Base-by-base conservation (phyloP, 2,329 filamentous ascomycete genomes). In the Botrytis tulipae region DNA sequence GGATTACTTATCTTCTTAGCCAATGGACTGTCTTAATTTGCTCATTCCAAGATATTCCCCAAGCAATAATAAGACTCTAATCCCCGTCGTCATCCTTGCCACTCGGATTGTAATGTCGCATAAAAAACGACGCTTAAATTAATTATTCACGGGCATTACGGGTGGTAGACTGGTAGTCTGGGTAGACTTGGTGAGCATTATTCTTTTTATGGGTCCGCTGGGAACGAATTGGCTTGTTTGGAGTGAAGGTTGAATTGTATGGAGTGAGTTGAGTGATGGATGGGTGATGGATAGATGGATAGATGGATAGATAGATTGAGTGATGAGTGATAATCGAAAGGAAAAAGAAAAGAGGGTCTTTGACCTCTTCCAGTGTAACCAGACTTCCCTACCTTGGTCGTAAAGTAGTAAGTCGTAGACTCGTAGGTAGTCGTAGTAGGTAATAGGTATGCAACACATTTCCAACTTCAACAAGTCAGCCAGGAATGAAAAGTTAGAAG, bases 81-180 rank as follows among this genome's bases (percentile, higher is more conserved):
- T 29, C 65, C 65, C 32, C 46, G 65, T 40, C 46, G 46, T 40
- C 22, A 67, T 10, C 65, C 70, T 71, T 63, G 44, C 61, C 70
- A 65, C 54, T 25, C 37, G 40, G 25, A 44, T 14, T n/a, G 51
- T 57, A 44, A 71, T 65, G 12, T 44, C 60, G 60, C 70, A 46
- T 66, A 60, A 40, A 44, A 61, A 46, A 42, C 22, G 67, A 70
- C n/a, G 68, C 68, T 46, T 70, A 46, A 46, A 70, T 61, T 44
- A 69, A 44, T 61, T 37, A 37, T 51, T 51, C 63, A 67, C 44
- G 44, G 25, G 62, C 46, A 70, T 70, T 40, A 70, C 68, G 57
- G 68, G 68, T 48, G 68, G 65, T 51, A 29, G 46, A 8, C 14
- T 57, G 51, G 51, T 51, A 29, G 46, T 18, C 14, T 57, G 51